A percentile compares a stretch with the other conserved stretches of the same genome.
These are phyloP conservation scores for Mikania micrantha DNA, from an alignment of 129 eudicot species.

Conservation along the genomic window DNA sequence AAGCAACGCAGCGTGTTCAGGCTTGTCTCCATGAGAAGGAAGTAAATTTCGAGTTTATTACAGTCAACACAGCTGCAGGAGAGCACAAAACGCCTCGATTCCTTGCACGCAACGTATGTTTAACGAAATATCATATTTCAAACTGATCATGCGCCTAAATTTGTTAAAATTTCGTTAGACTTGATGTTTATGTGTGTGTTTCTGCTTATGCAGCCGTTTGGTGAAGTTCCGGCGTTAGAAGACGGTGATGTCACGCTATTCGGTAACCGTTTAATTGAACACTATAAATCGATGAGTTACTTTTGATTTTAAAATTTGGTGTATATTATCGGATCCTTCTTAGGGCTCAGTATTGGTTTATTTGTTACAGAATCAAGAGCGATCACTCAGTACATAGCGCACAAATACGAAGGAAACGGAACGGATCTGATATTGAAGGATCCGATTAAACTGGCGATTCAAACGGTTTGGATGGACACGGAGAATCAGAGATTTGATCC, in stretches of 20 bases:
- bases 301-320: background rate
- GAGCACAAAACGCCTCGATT: conserved; percentile 34
- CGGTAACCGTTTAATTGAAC: conserved; percentile 33
- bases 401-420: conserved; percentile 39
- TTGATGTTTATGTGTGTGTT: background rate
- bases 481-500: conserved; percentile 30
- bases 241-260: conserved; percentile 46
- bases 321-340: background rate
- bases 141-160: background rate
- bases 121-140: background rate
- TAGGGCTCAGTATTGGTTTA: background rate
- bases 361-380: conserved; percentile 48
- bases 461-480: conserved; percentile 29
- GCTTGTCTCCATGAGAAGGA: conserved; percentile 46
- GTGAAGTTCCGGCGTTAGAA: conserved; percentile 51
- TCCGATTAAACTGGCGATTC: conserved; percentile 29
- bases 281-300: background rate
- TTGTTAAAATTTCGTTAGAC: background rate
- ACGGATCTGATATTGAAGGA: conserved; percentile 31
- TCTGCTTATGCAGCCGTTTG: conserved; percentile 46
- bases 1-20: conserved; percentile 35
- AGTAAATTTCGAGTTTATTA: conserved; percentile 36
- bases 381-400: conserved; percentile 38
- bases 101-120: conserved; percentile 42
- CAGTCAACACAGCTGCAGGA: conserved; percentile 19